Base-by-base conservation (phyloP, 306 rosid genomes). In the Trichosanthes truncata region DNA sequence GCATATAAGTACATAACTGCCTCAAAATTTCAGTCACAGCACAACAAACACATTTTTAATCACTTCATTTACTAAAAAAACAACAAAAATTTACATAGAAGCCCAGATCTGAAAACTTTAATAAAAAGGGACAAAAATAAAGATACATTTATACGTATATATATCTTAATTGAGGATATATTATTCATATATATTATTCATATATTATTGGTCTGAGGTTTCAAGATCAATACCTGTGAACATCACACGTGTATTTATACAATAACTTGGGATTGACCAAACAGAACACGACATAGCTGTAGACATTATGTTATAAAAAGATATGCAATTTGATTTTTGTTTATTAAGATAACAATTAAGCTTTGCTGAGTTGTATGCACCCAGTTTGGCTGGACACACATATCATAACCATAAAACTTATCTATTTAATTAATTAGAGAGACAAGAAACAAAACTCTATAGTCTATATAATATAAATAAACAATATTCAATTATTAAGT, bases 281-380 rank as follows among this genome's bases (percentile, higher is more conserved):
- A 18, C 9, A 65, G 21, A 35, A 65, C 7, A 67, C 3, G 6
- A 35, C 7, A n/a, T 71, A 71, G 76, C 76, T 71, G 76, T 71
- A 29, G 13, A 23, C 2, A 40, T 43, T n/a, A 71, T 71, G 36
- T 71, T 71, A 71, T 12, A 45, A 69, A 69, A 45, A 68, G 52
- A 68, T 68, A 20, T 68, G 74, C 74, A 68, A 40, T 20, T 68
- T 68, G 74, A 21, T 69, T 69, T 43, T 69, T 69, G 35, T 18
- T 11, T 9, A 43, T 41, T 21, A 69, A 69, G 9, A 46, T 72
- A 72, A 72, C 11, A 45, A 40, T n/a, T n/a, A n/a, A 12, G 1
- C 23, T 4, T 72, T 23, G 43, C 12, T 76, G 79, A 35, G 66
- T 38, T 76, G 79, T 73, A 0, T 29, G 59, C 48, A 36, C 25